Base-by-base conservation (phyloP, 2,329 filamentous ascomycete species). In the Ramularia endophylla region DNA sequence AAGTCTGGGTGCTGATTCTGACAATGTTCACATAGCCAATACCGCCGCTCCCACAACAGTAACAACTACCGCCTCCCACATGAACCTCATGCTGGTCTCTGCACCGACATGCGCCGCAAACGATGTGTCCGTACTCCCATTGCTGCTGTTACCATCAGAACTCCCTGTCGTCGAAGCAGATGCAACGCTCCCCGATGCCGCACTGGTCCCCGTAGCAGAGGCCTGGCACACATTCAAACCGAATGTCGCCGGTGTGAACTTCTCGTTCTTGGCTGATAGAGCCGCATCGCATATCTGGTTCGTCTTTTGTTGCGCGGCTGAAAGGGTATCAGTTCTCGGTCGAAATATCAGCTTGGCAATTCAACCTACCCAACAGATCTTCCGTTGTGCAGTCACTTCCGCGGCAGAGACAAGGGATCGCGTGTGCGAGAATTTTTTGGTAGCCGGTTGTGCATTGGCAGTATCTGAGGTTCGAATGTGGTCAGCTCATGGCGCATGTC, bases 401-500 rank as follows among this genome's bases (percentile, higher is more conserved):
- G 22, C 44, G 41, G 22, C 63, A 62, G 13, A 68, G 51, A 50
- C 69, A 72, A 2, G 48, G 46, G 3, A 61, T 55, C 68, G 65
- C 73, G 40, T 61, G 52, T 11, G 56, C 48, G 20, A 54, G 54
- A 50, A 71, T 65, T 25, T 50, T 53, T 16, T 57, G 44, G 12
- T 53, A 53, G 28, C 64, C 65, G 7, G 60, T 65, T 3, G 64
- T 73, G 65, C 75, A 78, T 53, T 74, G 72, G 66, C 75, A 79
- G 22, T 25, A 25, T 25, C 22, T 25, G 11, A 25, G 6, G 22
- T 25, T 11, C 22, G n/a, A 25, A 25, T 11, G 22, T 25, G 22
- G 11, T 25, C 22, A 25, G 22, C 11, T 11, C 11, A 25, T 25
- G 6, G 22, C 22, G 11, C 22, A 25, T 11, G 11, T 25, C 11